phyloP scores from a whole-genome alignment of 2,329 filamentous ascomycete species.

The Trichoderma guizhouense region DNA sequence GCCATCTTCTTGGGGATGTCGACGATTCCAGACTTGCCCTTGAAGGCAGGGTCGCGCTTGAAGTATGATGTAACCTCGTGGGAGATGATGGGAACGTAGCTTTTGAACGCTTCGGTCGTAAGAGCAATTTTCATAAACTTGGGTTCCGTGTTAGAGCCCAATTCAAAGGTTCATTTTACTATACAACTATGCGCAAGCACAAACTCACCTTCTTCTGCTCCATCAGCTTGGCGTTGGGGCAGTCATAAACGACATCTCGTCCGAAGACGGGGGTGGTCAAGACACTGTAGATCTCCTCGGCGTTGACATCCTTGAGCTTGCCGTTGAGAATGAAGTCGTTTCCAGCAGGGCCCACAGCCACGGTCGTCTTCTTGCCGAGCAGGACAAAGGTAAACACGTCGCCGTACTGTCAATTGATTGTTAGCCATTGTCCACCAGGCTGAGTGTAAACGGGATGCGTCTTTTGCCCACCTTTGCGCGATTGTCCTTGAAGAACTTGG shows the following conservation, averaged over 20 bases:
- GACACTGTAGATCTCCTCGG: constrained; percentile 84
- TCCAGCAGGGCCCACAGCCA: constrained; percentile 74
- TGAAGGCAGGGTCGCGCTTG: constrained; percentile 63
- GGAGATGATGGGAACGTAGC: constrained; percentile 75
- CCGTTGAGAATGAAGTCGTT: constrained; percentile 92
- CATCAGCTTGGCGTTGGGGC: constrained; percentile 88
- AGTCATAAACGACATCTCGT: constrained; percentile 84
- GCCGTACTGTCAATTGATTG: constrained; percentile 59
- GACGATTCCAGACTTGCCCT: constrained; percentile 63
- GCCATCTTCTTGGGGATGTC: constrained; percentile 75
- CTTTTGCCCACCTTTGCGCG: constrained; percentile 62
- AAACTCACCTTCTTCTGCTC: constrained; percentile 82
- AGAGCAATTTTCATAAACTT: constrained; percentile 80
- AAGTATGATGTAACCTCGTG: constrained; percentile 71
- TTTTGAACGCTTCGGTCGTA: constrained; percentile 68
- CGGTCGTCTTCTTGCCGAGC: constrained; percentile 84
- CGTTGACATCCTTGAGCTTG: constrained; percentile 84
- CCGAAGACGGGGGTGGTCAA: constrained; percentile 73
- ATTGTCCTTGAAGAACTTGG: constrained; percentile 75
- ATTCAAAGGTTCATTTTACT: background rate
- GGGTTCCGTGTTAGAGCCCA: constrained; percentile 16
- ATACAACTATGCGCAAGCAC: background rate
- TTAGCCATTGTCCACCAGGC: background rate
- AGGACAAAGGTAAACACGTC: constrained; percentile 88
- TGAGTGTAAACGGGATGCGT: background rate